Percentiles rank a stretch among this genome's conserved stretches.
phyloP scores from a whole-genome alignment of 2,329 filamentous ascomycete genomes.

The Penicillium sp. region DNA sequence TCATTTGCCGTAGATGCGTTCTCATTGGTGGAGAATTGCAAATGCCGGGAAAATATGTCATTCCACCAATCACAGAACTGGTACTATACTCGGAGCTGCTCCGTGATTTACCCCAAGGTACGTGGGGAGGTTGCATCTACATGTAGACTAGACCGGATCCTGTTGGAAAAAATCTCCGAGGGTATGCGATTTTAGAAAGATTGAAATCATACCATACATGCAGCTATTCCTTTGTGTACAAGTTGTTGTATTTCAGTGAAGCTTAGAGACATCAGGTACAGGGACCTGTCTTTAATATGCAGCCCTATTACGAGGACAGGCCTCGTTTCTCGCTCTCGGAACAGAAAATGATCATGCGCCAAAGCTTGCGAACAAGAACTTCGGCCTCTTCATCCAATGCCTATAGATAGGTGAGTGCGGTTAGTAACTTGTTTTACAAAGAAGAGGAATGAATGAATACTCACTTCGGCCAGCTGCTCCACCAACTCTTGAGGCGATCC shows the following conservation, averaged over 20 bases:
- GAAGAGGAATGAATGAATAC: conserved; percentile 35
- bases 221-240: neutral
- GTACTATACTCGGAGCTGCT: conserved; percentile 17
- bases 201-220: neutral
- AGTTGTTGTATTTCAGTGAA: neutral
- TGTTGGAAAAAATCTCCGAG: neutral
- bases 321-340: conserved; percentile 92
- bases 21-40: conserved; percentile 27
- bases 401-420: conserved; percentile 42
- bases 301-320: conserved; percentile 62
- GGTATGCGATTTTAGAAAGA: neutral
- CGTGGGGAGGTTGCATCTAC: conserved; percentile 9
- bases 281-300: neutral
- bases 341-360: conserved; percentile 98
- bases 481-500: conserved; percentile 76
- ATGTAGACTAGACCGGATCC: neutral
- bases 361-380: conserved; percentile 90
- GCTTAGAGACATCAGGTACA: neutral
- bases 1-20: neutral
- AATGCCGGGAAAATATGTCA: conserved; percentile 15
- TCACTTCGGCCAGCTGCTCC: conserved; percentile 78
- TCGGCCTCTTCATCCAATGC: conserved; percentile 94
- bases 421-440: conserved; percentile 34
- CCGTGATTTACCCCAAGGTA: conserved; percentile 14
- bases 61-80: conserved; percentile 26